Base-by-base conservation (phyloP, 2,329 filamentous ascomycete genomes). In the Aureobasidium vineae region DNA sequence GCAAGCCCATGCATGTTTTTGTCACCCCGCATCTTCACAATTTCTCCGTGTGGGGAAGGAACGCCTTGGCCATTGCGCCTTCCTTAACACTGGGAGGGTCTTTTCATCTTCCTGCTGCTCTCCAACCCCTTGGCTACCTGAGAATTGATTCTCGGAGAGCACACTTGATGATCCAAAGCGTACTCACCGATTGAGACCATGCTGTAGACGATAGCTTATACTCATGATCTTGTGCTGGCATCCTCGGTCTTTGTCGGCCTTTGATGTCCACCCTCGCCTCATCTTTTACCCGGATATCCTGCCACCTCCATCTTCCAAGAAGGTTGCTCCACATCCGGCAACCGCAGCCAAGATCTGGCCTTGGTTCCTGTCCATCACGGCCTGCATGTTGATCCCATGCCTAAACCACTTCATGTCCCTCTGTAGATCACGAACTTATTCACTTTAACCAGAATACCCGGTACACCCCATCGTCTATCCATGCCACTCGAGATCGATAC, bases 401-500 rank as follows among this genome's bases (percentile, higher is more conserved):
- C 57, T 60, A 38, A 60, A 47, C 57, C 57, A 23, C 31, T 8
- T n/a, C 31, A 60, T 49, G 38, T 28, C 57, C 23, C 41, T 49
- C 21, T 41, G 57, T 47, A 60, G 57, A 60, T 60, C 57, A 60
- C 31, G 11, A 49, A 21, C 43, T 60, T 23, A 19, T 19, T 49
- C 59, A 50, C 36, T 63, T 63, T 63, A 63, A 19, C 59, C 59
- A 63, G 43, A 50, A 50, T 63, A 63, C 5, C 59, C 59, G 59
- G 59, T 31, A 60, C 31, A 49, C 19, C 57, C 33, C 57, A 60
- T 60, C 57, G 41, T 60, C 57, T 60, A 60, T 26, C 31, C 23
- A 41, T 36, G 26, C 56, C 31, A 23, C 57, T 60, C 41, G 4
- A 60, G 56, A 60, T 47, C 28, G 26, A 49, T 49, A 38, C 57